Evolutionary conservation across 2,329 filamentous ascomycete species (phyloP).

Genomic region (Xylariaceae sp.): DNA sequence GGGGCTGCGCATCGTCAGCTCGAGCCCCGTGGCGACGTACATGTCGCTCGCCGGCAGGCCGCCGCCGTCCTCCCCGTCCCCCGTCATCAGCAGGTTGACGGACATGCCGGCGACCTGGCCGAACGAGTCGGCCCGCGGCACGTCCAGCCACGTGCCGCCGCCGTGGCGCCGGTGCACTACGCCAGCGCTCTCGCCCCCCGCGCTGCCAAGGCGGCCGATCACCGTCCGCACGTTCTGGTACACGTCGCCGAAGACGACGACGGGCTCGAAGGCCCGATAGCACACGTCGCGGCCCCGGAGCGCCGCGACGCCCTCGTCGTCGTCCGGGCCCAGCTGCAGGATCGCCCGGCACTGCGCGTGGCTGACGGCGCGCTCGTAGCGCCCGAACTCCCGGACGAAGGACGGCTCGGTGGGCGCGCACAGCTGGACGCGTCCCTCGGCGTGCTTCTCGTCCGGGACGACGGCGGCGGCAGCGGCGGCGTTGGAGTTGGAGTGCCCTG

Average conservation of each 20-base stretch:
- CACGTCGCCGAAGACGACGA: background rate
- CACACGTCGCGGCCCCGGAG: too few relatives aligned
- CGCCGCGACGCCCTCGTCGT: too few relatives aligned
- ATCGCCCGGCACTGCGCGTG: conserved; percentile 22
- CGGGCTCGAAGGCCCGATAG: background rate
- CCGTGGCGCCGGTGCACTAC: conserved; percentile 7
- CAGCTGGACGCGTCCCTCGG: too few relatives aligned
- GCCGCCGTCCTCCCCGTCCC: background rate
- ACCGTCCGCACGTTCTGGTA: conserved; percentile 21
- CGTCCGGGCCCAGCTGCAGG: conserved; percentile 6
- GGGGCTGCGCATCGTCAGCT: conserved; percentile 27
- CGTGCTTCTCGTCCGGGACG: too few relatives aligned
- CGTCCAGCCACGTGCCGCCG: conserved; percentile 13
- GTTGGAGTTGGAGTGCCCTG: too few relatives aligned
- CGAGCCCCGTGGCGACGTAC: conserved; percentile 25
- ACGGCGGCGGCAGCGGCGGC: too few relatives aligned
- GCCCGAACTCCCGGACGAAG: conserved; percentile 14
- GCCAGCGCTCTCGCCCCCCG: conserved; percentile 22
- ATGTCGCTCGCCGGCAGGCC: conserved; percentile 19
- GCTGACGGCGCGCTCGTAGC: conserved; percentile 21
- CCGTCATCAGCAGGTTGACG: conserved; percentile 26
- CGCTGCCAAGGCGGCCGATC: conserved; percentile 14
- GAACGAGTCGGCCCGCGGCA: conserved; percentile 23
- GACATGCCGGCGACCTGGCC: conserved; percentile 30
- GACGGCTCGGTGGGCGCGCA: too few relatives aligned